Conservation (phyloP, 345 rosid species). For the Euphorbia peplus region DNA sequence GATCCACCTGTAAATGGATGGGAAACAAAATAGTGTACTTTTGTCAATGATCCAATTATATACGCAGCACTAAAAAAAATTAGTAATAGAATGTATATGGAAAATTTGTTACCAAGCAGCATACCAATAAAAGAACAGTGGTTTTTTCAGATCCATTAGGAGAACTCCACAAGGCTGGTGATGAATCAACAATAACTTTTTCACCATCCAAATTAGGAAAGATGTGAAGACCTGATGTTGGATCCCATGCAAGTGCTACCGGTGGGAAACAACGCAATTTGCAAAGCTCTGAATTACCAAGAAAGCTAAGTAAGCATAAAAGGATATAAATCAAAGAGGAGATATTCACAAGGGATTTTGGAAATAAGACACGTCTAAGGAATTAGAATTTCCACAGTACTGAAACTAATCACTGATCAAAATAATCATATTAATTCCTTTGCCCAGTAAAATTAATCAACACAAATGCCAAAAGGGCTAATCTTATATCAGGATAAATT, state of each 20-base stretch:
- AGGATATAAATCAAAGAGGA: constrained; percentile 6
- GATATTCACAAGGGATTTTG: not conserved
- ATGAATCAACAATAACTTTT: constrained; percentile 70
- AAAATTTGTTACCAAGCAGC: constrained; percentile 12
- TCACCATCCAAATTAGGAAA: constrained; percentile 68
- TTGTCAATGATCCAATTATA: not conserved
- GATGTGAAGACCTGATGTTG: constrained; percentile 70
- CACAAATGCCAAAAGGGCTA: not conserved
- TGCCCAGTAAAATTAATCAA: not conserved
- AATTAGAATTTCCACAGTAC: not conserved
- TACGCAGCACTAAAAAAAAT: not conserved
- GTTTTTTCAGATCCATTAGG: constrained; percentile 65
- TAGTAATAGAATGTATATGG: not conserved
- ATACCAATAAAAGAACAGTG: constrained; percentile 71
- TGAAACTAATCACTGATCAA: not conserved
- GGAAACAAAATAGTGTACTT: constrained; percentile 11
- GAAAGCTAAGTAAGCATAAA: constrained; percentile 23
- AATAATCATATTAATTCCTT: not conserved
- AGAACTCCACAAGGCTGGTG: constrained; percentile 78
- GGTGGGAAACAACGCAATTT: constrained; percentile 98
- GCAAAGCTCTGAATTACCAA: constrained; percentile 73
- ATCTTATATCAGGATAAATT: not conserved
- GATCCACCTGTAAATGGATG: constrained; percentile 73
- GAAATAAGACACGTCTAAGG: not conserved
- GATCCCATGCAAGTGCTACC: constrained; percentile 95